Evolutionary conservation across 2,329 filamentous ascomycete genomes (phyloP), one percentile per base, ranked within the genome.

Genomic region (Aspergillus ochraceus): DNA sequence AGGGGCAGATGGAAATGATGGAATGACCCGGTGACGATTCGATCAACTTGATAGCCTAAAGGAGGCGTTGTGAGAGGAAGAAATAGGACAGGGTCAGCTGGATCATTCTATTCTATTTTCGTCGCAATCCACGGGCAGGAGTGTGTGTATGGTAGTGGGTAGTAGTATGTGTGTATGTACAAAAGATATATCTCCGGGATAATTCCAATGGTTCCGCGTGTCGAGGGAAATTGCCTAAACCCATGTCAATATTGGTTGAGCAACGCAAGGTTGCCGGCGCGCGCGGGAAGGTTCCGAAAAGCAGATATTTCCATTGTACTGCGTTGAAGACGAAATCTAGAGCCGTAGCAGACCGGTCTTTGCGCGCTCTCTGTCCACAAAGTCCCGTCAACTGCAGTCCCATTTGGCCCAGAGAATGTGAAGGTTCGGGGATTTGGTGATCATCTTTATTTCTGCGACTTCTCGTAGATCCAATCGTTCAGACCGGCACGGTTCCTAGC

Each of bases 381-480:
- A 20, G 20, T 47, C 45, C 22, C 12, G 10, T 24, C 22, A 22
- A 20, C 10, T 20, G 45, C 45, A 47, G 22, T 47, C 22, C 19
- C 45, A 24, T 12, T 22, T 19, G 20, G 22, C 45, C 22, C 45
- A 22, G 45, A 47, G 45, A 22, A 47, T 14, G 3, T 10, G 42
- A 19, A 29, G 67, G 59, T 64, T 72, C 17, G n/a, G 12, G 14
- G 17, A 65, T 51, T 14, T 57, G 19, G 19, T 42, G 58, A 62
- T 73, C 72, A 63, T 71, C 71, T 66, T 77, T 76, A 75, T 84
- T 84, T 67, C 85, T 81, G 58, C 84, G 82, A 86, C 75, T 91
- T 84, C 79, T 98, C 93, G 77, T 94, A 95, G 64, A 99, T 87
- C 95, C 95, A 99, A 77, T 99, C 95, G 72, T 99, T 99, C 60